A percentile compares a stretch with the other conserved stretches of the same genome.
Conservation (phyloP, 192 early-diverging fungal species). For the Spizellomyces sp. region DNA sequence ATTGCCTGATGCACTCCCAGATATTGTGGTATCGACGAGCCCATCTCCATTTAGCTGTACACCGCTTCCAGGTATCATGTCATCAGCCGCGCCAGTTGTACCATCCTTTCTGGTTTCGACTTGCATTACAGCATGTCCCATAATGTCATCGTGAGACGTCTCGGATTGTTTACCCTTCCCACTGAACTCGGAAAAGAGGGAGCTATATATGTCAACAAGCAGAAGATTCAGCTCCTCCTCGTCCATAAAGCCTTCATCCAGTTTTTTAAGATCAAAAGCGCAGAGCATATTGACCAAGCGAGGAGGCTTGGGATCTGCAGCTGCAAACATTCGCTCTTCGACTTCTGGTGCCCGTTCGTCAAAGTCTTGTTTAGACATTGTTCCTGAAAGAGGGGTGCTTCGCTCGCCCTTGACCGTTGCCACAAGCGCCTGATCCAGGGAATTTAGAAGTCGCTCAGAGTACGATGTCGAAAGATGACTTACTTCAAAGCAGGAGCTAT, state of each 20-base stretch:
- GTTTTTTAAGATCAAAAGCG: constrained; percentile 37
- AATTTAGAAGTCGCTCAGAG: background rate
- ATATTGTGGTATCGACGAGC: background rate
- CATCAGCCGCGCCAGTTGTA: background rate
- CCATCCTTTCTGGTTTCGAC: background rate
- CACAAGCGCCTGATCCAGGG: background rate
- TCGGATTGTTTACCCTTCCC: background rate
- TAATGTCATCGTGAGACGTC: background rate
- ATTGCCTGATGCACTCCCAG: background rate
- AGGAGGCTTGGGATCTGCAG: constrained; percentile 10
- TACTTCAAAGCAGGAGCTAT: constrained; percentile 50
- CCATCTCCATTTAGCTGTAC: background rate
- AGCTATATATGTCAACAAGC: constrained; percentile 28
- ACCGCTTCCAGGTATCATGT: too few species aligned
- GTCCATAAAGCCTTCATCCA: constrained; percentile 36
- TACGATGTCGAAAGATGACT: background rate
- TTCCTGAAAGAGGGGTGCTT: constrained; percentile 8
- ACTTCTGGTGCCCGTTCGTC: constrained; percentile 32
- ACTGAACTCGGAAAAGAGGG: constrained; percentile 8
- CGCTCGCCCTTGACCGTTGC: background rate
- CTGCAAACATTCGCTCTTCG: constrained; percentile 23
- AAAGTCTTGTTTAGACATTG: constrained; percentile 34
- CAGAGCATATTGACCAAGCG: constrained; percentile 22
- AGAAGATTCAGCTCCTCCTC: constrained; percentile 32
- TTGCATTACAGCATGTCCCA: background rate